Conservation (phyloP, 228 moss, liverwort and hornwort species). For the Sphagnum magellanicum region DNA sequence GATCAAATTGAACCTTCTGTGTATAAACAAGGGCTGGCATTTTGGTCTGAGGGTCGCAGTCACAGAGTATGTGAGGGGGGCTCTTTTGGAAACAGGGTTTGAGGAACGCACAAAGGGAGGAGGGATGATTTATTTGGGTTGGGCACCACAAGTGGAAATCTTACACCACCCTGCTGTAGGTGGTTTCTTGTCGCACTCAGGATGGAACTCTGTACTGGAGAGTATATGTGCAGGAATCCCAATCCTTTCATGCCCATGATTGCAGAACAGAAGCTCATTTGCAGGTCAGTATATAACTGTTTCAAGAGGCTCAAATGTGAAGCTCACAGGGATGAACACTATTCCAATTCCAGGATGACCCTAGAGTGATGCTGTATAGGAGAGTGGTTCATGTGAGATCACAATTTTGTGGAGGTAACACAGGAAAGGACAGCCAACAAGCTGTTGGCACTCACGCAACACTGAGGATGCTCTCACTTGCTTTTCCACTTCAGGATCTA, state of each 20-base stretch:
- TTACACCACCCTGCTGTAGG: slow-evolving; percentile 40
- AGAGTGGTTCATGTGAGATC: background rate
- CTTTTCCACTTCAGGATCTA: too few species aligned
- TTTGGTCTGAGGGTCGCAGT: too few species aligned
- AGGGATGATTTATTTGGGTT: slow-evolving; percentile 22
- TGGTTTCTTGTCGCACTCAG: slow-evolving; percentile 54
- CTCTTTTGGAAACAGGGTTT: slow-evolving; percentile 2
- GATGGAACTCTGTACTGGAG: slow-evolving; percentile 50
- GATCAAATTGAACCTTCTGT: too few species aligned
- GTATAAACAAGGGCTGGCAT: too few species aligned
- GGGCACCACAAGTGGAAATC: slow-evolving; percentile 42
- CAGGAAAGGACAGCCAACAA: too few species aligned
- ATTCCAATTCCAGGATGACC: background rate
- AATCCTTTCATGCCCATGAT: slow-evolving; percentile 32
- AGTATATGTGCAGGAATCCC: slow-evolving; percentile 41
- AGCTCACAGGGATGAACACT: background rate
- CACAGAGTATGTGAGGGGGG: too few species aligned
- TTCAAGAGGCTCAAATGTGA: background rate
- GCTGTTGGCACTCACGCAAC: too few species aligned
- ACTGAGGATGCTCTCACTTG: too few species aligned
- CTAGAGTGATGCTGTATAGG: background rate
- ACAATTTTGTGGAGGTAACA: too few species aligned
- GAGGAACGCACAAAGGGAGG: slow-evolving; percentile 8
- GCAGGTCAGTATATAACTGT: slow-evolving; percentile 13
- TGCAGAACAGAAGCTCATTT: slow-evolving; percentile 32